Evolutionary conservation across 2,329 filamentous ascomycete species (phyloP).

Genomic region (Aspergillus calidoustus): DNA sequence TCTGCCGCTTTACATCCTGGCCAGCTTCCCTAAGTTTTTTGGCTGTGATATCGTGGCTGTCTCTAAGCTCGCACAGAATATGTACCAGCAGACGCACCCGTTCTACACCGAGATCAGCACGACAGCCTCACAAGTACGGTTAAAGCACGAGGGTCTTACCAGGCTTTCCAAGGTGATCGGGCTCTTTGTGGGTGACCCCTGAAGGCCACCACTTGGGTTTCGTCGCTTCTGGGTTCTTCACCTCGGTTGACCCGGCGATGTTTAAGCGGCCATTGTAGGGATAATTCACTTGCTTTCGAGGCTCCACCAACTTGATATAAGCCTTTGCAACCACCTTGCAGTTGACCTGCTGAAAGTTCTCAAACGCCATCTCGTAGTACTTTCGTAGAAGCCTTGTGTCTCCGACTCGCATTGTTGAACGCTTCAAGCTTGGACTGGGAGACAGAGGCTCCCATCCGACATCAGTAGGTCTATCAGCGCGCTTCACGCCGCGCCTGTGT

Average conservation of each 20-base stretch:
- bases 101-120: conserved; percentile 31
- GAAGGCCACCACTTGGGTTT: conserved; percentile 47
- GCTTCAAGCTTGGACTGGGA: conserved; percentile 26
- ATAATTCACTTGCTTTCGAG: conserved; percentile 49
- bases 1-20: conserved; percentile 44
- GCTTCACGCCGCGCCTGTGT: conserved; percentile 30
- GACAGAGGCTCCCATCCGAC: conserved; percentile 26
- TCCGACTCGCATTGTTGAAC: conserved; percentile 35
- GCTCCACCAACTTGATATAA: conserved; percentile 49
- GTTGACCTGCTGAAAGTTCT: conserved; percentile 47
- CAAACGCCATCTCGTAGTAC: conserved; percentile 46
- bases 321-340: conserved; percentile 49
- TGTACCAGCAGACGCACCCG: conserved; percentile 46
- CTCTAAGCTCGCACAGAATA: conserved; percentile 44
- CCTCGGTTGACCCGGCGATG: conserved; percentile 28
- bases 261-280: conserved; percentile 49
- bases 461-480: conserved; percentile 20
- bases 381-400: conserved; percentile 32
- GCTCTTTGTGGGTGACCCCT: conserved; percentile 49
- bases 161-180: conserved; percentile 49
- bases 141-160: conserved; percentile 34
- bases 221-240: conserved; percentile 47
- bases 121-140: background rate
- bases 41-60: conserved; percentile 42
- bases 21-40: conserved; percentile 45